Evolutionary conservation across 2,329 filamentous ascomycete species (phyloP).

Genomic region (Colletotrichum orchidophilum): DNA sequence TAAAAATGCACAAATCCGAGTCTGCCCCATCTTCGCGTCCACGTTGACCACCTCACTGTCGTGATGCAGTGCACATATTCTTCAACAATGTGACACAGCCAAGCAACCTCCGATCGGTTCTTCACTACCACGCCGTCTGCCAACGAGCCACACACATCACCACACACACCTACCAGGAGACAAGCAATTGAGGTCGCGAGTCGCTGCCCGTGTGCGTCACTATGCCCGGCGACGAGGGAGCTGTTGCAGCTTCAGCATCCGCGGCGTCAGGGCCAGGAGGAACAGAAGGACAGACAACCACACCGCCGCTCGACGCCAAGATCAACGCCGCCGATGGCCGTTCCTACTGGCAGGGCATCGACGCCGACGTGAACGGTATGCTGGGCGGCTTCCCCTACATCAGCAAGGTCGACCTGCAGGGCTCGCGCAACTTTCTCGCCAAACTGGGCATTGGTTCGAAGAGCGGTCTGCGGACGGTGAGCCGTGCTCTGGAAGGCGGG

Average conservation of each 20-base stretch:
- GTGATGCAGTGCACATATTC: constrained; percentile 22
- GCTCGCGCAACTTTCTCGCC: constrained; percentile 74
- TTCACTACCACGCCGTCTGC: constrained; percentile 19
- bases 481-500: constrained; percentile 48
- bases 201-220: constrained; percentile 10
- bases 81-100: constrained; percentile 30
- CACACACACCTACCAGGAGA: not conserved
- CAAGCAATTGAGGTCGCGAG: constrained; percentile 7
- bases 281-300: constrained; percentile 3
- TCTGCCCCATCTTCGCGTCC: not conserved
- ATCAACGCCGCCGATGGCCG: constrained; percentile 48
- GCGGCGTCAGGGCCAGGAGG: not conserved
- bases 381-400: constrained; percentile 76
- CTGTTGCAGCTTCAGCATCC: constrained; percentile 9
- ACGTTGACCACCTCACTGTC: not conserved
- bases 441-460: constrained; percentile 64
- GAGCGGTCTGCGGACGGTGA: constrained; percentile 42
- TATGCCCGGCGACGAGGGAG: constrained; percentile 7
- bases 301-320: constrained; percentile 43
- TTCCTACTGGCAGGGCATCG: constrained; percentile 58
- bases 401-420: constrained; percentile 74
- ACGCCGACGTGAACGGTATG: constrained; percentile 72
- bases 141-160: constrained; percentile 8
- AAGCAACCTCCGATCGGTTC: constrained; percentile 10
- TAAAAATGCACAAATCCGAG: not conserved